Base-by-base conservation (phyloP, 2,329 filamentous ascomycete species). In the Parastagonospora avenae region DNA sequence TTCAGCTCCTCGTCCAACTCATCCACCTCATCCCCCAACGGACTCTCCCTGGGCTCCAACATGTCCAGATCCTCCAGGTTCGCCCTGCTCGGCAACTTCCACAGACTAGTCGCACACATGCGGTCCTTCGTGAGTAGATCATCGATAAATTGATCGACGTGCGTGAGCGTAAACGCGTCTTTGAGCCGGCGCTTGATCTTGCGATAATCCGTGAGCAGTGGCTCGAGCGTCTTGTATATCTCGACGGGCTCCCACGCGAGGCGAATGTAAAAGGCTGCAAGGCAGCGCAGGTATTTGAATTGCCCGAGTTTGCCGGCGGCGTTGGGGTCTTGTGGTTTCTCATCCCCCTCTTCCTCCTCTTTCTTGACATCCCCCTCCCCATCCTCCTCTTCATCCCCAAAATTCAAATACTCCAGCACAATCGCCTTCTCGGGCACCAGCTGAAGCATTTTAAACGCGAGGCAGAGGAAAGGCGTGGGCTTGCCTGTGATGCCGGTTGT, bases 371-470 rank as follows among this genome's bases (percentile, higher is more conserved):
- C 51, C 2, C 57, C 46, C 2, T 50, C 60, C 1, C 60, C 60
- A 1, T 55, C 46, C 2, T 54, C 64, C 0, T 67, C 63, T 0
- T 66, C 63, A 8, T 70, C 66, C 0, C 50, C 19, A 64, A 87
- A 88, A 49, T 85, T 78, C 28, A 99, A 75, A 72, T 97, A 97
- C 68, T 92, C 90, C 35, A 84, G 75, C 27, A 99, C 78, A 30
- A 97, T 84, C 37, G 87, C 89, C 70, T 90, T 87, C 54, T 85
- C 84, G 1, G 94, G 94, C 24, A 86, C 87, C 8, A 99, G 82
- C 77, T 97, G 92, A 49, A 97, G 83, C 45, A 99, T 82, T 79
- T 97, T 99, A 76, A 99, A 96, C 2, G 90, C 90, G 2, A 99
- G 83, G 68, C 94, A 99, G 24, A 99, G 81, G 68, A 99, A 99